Conservation (phyloP, 192 early-diverging fungal genomes). For the Coemansia sp. region DNA sequence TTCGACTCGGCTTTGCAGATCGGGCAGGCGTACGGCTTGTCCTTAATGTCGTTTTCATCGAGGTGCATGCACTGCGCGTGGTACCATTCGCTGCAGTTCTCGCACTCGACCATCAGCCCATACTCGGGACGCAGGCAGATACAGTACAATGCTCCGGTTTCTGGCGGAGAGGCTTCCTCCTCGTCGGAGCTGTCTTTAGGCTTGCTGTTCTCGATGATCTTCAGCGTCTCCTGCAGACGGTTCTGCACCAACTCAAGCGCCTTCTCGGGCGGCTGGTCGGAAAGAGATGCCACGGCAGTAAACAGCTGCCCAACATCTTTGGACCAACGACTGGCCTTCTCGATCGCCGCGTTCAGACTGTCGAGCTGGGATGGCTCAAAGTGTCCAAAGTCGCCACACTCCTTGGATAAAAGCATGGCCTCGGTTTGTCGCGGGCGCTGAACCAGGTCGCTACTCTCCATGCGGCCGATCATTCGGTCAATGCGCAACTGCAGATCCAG, state of each 20-base stretch:
- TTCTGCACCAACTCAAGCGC: conserved; percentile 18
- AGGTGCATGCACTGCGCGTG: conserved; percentile 61
- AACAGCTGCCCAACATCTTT: conserved; percentile 18
- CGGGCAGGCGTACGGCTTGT: conserved; percentile 58
- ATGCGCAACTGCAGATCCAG: conserved; percentile 39
- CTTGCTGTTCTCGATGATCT: not conserved
- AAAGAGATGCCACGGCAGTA: conserved; percentile 5
- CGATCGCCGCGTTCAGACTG: conserved; percentile 13
- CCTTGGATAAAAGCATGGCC: conserved; percentile 12
- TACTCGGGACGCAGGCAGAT: conserved; percentile 61
- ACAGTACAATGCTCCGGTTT: conserved; percentile 51
- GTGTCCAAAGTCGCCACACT: conserved; percentile 26
- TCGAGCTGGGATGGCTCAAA: conserved; percentile 29
- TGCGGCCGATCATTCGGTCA: conserved; percentile 22
- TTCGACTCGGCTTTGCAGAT: conserved; percentile 49
- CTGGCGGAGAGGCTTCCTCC: not conserved
- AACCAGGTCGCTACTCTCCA: conserved; percentile 22
- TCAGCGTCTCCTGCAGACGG: conserved; percentile 21
- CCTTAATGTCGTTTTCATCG: conserved; percentile 44
- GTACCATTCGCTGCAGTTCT: conserved; percentile 65
- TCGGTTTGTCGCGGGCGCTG: conserved; percentile 36
- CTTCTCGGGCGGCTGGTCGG: conserved; percentile 6
- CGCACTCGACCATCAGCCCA: conserved; percentile 70
- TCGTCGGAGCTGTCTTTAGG: not conserved
- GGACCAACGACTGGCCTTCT: conserved; percentile 22